Evolutionary conservation across 1,139 yeast genomes (phyloP), one percentile per base, ranked within the genome.

Genomic region (Meyerozyma carpophila): DNA sequence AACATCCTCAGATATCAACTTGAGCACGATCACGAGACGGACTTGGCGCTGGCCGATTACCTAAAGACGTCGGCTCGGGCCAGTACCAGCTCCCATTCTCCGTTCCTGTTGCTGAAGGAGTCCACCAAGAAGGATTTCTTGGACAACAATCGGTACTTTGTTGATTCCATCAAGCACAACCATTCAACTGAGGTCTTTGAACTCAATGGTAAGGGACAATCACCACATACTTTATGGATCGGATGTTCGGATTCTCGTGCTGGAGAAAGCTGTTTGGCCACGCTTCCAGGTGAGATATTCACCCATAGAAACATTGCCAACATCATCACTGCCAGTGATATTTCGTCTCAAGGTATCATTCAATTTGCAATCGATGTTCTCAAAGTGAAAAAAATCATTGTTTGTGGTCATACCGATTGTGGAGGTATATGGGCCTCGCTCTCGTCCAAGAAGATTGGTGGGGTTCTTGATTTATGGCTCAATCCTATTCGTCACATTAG

Each of bases 341-440:
- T 86, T 41, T 80, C 91, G 41, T 76, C 86, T 28, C 83, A 82
- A 61, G 87, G 96, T 2, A 93, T 90, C 3, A 73, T 93, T 38
- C 97, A 93, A 62, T 89, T 90, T 57, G 96, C 97, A 2, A 81
- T 93, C 50, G 93, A 89, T 56, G 91, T 85, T 16, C 73, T 93
- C 50, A 84, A 87, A 59, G 95, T 94, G 32, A 77, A 75, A 52
- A 89, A 87, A 58, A 82, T 93, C 47, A 77, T 93, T 46, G 88
- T 93, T 8, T 90, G 97, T 65, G 98, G 98, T n/a, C 98, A 93
- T 68, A 87, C 95, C 31, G 96, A 90, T 65, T 93, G 98, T 71
- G 98, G 98, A 42, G 98, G 98, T 28, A 81, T 90, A 46, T 84
- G 91, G 83, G 93, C 96, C 21, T 84, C 95, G 14, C 67, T 93